phyloP scores from a whole-genome alignment of 2,329 filamentous ascomycete genomes.

The Cladophialophora psammophila region DNA sequence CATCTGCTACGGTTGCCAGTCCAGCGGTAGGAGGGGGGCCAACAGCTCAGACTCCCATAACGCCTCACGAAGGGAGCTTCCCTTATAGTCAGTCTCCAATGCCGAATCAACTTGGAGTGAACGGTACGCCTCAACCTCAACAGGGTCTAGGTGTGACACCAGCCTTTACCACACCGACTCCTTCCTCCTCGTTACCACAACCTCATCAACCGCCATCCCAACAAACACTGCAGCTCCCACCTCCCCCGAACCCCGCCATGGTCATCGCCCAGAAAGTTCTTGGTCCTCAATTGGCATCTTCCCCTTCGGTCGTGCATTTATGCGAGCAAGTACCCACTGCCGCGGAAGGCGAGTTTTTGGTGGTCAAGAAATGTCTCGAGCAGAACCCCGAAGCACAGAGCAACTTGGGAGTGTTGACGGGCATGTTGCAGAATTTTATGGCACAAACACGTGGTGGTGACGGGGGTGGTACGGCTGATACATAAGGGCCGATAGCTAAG shows the following conservation, averaged over 20 bases:
- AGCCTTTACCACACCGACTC: slow-evolving; percentile 33
- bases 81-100: slow-evolving; percentile 31
- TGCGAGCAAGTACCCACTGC: slow-evolving; percentile 73
- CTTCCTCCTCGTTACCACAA: slow-evolving; percentile 33
- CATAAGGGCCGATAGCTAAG: not conserved
- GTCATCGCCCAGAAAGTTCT: slow-evolving; percentile 68
- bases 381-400: slow-evolving; percentile 70
- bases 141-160: slow-evolving; percentile 26
- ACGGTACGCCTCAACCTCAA: slow-evolving; percentile 44
- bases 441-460: slow-evolving; percentile 5
- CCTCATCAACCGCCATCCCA: slow-evolving; percentile 29
- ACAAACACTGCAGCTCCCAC: slow-evolving; percentile 39
- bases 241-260: slow-evolving; percentile 51
- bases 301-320: slow-evolving; percentile 73
- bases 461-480: slow-evolving; percentile 4
- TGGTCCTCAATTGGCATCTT: slow-evolving; percentile 64
- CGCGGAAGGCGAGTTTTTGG: slow-evolving; percentile 74
- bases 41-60: slow-evolving; percentile 43
- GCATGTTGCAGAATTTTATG: slow-evolving; percentile 46
- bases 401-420: slow-evolving; percentile 58
- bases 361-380: slow-evolving; percentile 73
- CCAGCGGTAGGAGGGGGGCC: slow-evolving; percentile 22
- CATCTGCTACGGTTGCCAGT: slow-evolving; percentile 26
- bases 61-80: slow-evolving; percentile 49
- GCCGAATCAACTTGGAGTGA: slow-evolving; percentile 45